Conservation (phyloP, 805 yeast species). For the Metschnikowia sp. region DNA sequence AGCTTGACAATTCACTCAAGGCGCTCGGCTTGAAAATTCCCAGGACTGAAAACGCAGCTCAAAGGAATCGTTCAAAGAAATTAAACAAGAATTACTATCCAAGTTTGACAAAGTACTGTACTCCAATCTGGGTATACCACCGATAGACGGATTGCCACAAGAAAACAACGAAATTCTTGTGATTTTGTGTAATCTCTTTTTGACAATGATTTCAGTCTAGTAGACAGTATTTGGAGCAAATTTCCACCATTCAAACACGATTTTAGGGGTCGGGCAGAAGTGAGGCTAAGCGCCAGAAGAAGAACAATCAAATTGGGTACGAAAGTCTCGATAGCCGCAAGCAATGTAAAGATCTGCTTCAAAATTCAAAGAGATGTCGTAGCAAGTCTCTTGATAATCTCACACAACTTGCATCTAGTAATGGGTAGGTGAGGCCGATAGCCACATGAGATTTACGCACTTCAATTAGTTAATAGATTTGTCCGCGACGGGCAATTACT, state of each 20-base stretch:
- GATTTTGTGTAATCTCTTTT: constrained; percentile 33
- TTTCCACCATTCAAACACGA: constrained; percentile 44
- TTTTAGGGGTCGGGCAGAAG: constrained; percentile 29
- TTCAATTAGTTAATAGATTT: too few species aligned
- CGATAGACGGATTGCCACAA: constrained; percentile 17
- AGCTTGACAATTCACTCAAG: constrained; percentile 67
- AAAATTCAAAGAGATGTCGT: too few species aligned
- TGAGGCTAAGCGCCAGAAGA: constrained; percentile 37
- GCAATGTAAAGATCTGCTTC: too few species aligned
- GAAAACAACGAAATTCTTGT: constrained; percentile 32
- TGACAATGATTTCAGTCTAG: constrained; percentile 24
- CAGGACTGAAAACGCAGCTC: constrained; percentile 52
- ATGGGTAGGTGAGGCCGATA: too few species aligned
- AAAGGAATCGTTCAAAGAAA: constrained; percentile 49
- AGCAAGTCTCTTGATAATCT: too few species aligned
- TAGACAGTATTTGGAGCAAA: constrained; percentile 38
- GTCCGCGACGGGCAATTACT: too few species aligned
- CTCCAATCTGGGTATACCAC: constrained; percentile 32
- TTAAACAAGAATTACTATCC: constrained; percentile 37
- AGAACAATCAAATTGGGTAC: constrained; percentile 34
- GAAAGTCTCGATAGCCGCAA: background rate
- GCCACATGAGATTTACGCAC: too few species aligned
- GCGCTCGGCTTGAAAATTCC: constrained; percentile 72
- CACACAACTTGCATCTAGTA: too few species aligned
- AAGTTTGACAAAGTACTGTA: constrained; percentile 33